phyloP scores from a whole-genome alignment of 148 eudicot genomes.

The Chenopodium suecicum region DNA sequence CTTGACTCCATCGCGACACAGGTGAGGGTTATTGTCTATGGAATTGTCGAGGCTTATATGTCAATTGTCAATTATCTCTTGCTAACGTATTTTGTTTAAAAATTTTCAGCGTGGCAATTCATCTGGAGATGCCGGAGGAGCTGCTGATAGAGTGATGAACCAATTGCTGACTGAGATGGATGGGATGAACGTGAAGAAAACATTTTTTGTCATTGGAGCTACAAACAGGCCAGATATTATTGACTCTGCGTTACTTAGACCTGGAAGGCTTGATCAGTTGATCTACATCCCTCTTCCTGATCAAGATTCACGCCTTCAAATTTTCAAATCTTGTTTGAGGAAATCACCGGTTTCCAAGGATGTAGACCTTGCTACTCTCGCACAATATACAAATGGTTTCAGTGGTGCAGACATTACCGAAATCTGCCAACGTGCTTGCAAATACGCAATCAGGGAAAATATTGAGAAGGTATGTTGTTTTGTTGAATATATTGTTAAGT shows the following conservation, averaged over 20 bases:
- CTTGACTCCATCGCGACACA: slow-evolving; percentile 72
- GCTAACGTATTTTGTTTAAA: neutral
- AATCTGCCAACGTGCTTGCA: slow-evolving; percentile 79
- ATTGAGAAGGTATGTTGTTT: slow-evolving; percentile 59
- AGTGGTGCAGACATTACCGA: slow-evolving; percentile 83
- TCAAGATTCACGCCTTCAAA: slow-evolving; percentile 55
- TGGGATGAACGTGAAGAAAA: slow-evolving; percentile 77
- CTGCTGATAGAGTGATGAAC: slow-evolving; percentile 75
- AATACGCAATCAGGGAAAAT: slow-evolving; percentile 73
- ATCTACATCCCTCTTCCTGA: slow-evolving; percentile 83
- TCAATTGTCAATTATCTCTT: neutral
- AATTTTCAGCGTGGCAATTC: slow-evolving; percentile 54
- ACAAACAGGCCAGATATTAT: slow-evolving; percentile 82
- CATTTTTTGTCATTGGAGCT: slow-evolving; percentile 70
- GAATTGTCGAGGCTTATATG: neutral
- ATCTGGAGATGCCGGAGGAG: slow-evolving; percentile 76
- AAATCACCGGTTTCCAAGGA: slow-evolving; percentile 69
- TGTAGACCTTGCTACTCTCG: slow-evolving; percentile 36
- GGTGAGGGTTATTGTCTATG: neutral
- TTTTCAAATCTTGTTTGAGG: slow-evolving; percentile 63
- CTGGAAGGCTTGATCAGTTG: slow-evolving; percentile 75
- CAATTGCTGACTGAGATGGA: slow-evolving; percentile 80
- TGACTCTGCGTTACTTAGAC: slow-evolving; percentile 66
- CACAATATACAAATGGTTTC: slow-evolving; percentile 67
- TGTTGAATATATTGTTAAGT: neutral